Base-by-base conservation (phyloP, 139 green algal species). In the Chlamydomonas schloesseri region DNA sequence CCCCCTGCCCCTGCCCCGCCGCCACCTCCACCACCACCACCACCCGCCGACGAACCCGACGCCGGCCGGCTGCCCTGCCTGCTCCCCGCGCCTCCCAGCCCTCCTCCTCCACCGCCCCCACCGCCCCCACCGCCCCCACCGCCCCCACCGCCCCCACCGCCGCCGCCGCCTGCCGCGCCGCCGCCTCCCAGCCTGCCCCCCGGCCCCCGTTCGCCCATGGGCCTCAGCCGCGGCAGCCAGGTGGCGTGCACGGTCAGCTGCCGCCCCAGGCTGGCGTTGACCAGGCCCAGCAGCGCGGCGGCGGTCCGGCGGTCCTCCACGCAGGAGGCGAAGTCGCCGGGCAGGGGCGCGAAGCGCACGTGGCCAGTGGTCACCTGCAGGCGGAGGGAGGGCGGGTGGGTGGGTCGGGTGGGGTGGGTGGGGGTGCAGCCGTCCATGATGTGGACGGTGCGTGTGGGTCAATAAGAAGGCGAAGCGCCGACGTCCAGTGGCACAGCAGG, bases 191-290 rank as follows among this genome's bases (percentile, higher is more conserved):
- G 70, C 24, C 75, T 60, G 34, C 75, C 75, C 1, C 75, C 75
- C 58, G 62, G 23, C 26, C 62, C 33, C 0, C 37, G 10, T 11
- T 55, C 57, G 3, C 46, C 77, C 42, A 50, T 5, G 0, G 77
- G 77, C 29, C 77, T 62, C 77, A 83, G 46, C 62, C 73, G 73
- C 5, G 64, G 42, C 42, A 74, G 64, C 78, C 78, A 84, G 31
- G 64, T 31, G 33, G 29, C 23, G 33, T 84, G 78, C n/a, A 53
- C 64, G 28, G 78, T 47, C 64, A 84, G 71, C 64, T 84, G 78
- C 21, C 64, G 64, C 20, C 78, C 64, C 18, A 84, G 17, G 1
- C 8, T 37, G 11, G 3, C 13, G 6, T 36, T 34, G 5, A 84
- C 29, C 28, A 6, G 4, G 21, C 15, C 26, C 18, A 65, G 36